Conservation (phyloP, 805 yeast species). For the Wickerhamiella alocasiicola region DNA sequence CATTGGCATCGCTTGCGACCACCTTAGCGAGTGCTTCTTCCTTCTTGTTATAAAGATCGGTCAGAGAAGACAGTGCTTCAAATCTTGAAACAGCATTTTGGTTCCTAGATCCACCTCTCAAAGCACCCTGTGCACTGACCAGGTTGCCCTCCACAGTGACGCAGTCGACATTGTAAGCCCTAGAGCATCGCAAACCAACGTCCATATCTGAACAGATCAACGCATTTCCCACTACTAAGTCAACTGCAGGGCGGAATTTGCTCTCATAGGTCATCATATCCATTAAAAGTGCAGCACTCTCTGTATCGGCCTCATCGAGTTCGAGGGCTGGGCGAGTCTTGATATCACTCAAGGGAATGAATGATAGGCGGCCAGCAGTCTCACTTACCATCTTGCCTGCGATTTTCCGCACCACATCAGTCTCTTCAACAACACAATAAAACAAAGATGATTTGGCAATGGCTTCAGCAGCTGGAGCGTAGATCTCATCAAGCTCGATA, state of each 20-base stretch:
- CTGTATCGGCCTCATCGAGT: slow-evolving; percentile 45
- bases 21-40: not conserved
- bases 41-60: not conserved
- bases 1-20: not conserved
- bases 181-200: slow-evolving; percentile 56
- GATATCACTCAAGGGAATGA: slow-evolving; percentile 76
- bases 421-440: slow-evolving; percentile 80
- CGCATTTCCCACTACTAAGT: slow-evolving; percentile 69
- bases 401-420: slow-evolving; percentile 64
- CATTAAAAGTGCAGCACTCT: slow-evolving; percentile 63
- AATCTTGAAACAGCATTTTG: not conserved
- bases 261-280: slow-evolving; percentile 55
- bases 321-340: slow-evolving; percentile 25
- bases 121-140: slow-evolving; percentile 69
- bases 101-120: slow-evolving; percentile 56
- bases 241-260: slow-evolving; percentile 50
- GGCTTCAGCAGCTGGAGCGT: slow-evolving; percentile 76
- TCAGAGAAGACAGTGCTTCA: slow-evolving; percentile 1
- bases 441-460: slow-evolving; percentile 79
- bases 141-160: slow-evolving; percentile 89
- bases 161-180: slow-evolving; percentile 48
- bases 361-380: slow-evolving; percentile 75
- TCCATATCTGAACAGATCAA: slow-evolving; percentile 62
- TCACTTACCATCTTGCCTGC: slow-evolving; percentile 59
- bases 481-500: slow-evolving; percentile 67